Base-by-base conservation (phyloP, 176 grass and related monocot species). In the Paspalum vaginatum region DNA sequence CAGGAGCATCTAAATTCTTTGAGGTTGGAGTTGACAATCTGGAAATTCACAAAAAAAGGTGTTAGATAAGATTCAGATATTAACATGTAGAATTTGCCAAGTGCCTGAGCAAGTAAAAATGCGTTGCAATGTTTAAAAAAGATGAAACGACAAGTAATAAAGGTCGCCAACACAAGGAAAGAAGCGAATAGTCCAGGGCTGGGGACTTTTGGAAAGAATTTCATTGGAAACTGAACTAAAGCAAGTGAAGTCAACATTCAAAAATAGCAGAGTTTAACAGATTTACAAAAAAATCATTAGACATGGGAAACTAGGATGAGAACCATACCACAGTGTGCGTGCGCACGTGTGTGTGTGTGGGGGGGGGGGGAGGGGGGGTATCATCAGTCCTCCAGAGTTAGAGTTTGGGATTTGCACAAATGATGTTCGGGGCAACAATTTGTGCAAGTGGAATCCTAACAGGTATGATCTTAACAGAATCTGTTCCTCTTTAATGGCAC, bases 51-150 rank as follows among this genome's bases (percentile, higher is more conserved):
- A 22, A 40, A 76, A 75, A 4, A 12, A 0, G 57, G 56, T 66
- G 59, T 78, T 48, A 81, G 52, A 18, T 72, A 58, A 77, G 80
- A 50, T 85, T 51, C 48, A 77, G 58, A 71, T 70, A 49, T 43
- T 18, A 81, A 88, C 58, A 43, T 25, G 6, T 56, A 63, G 1
- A 52, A 48, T 62, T 71, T 63, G 49, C 4, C 25, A 46, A 51
- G 51, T 64, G 13, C 6, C 14, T 20, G 71, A 62, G 2, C 12
- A 13, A 79, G 61, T 65, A 87, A 83, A 72, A 78, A n/a, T 65
- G 3, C 5, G 11, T 7, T 50, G 40, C 39, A 46, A 0, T 67
- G 55, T 18, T 41, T 18, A n/a, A 25, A 16, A 11, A 61, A 79
- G 2, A 40, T 26, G 26, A 39, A 37, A 39, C 21, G 16, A 38